Conservation (phyloP, 306 rosid genomes). For the Cicer pinnatifidum region DNA sequence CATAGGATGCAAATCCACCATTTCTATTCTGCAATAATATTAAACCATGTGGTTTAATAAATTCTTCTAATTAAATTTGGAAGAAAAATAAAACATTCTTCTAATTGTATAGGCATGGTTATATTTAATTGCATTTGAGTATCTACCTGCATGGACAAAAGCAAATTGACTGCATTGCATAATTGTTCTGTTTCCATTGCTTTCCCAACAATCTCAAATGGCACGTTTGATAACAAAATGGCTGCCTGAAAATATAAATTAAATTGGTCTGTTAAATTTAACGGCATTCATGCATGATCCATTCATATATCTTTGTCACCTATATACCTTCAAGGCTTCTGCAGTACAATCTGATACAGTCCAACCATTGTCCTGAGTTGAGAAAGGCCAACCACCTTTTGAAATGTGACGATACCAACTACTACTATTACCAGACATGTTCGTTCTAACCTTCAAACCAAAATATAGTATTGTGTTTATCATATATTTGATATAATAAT, state of each 20-base stretch:
- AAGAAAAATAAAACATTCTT: not conserved
- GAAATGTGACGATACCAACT: slow-evolving; percentile 66
- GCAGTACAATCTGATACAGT: slow-evolving; percentile 72
- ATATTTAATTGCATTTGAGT: too few relatives aligned
- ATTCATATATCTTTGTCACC: too few relatives aligned
- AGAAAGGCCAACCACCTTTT: slow-evolving; percentile 85
- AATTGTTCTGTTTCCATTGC: slow-evolving; percentile 47
- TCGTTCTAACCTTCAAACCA: slow-evolving; percentile 47
- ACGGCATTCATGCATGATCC: too few relatives aligned
- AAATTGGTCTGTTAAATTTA: too few relatives aligned
- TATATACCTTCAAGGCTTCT: slow-evolving; percentile 67
- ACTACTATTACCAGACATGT: slow-evolving; percentile 52
- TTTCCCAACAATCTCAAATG: slow-evolving; percentile 60
- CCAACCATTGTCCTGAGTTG: slow-evolving; percentile 79
- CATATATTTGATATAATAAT: not conserved
- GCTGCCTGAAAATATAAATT: slow-evolving; percentile 51
- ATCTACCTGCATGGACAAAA: slow-evolving; percentile 65
- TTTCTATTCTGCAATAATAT: slow-evolving; percentile 55
- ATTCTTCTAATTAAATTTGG: slow-evolving; percentile 3
- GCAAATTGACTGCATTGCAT: slow-evolving; percentile 60
- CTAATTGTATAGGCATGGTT: too few relatives aligned
- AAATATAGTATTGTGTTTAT: not conserved
- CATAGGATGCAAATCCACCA: slow-evolving; percentile 87
- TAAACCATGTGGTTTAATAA: not conserved
- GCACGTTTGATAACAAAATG: slow-evolving; percentile 59